Evolutionary conservation across 805 yeast species (phyloP).

Genomic region (Kuraishia floccosa): DNA sequence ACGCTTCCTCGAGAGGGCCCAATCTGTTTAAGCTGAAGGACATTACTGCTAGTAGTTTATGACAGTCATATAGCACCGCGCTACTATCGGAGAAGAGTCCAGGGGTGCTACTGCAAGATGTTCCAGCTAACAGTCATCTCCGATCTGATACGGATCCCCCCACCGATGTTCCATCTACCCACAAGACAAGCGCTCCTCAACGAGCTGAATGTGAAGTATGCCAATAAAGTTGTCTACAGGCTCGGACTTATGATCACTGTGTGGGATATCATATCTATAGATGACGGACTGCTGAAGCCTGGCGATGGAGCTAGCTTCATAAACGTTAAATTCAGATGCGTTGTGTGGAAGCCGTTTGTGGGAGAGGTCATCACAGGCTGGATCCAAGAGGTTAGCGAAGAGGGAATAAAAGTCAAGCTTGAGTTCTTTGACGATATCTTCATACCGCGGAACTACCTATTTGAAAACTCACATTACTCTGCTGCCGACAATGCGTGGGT

Average conservation of each 20-base stretch:
- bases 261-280: conserved; percentile 73
- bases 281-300: conserved; percentile 83
- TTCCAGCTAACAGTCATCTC: conserved; percentile 72
- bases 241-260: conserved; percentile 77
- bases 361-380: conserved; percentile 92
- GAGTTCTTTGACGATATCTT: conserved; percentile 89
- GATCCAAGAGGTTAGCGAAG: conserved; percentile 79
- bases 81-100: too few species aligned
- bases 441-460: conserved; percentile 73
- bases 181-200: conserved; percentile 63
- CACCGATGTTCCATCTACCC: conserved; percentile 68
- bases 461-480: conserved; percentile 36
- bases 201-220: conserved; percentile 74
- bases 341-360: conserved; percentile 87
- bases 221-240: conserved; percentile 76
- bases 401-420: conserved; percentile 77
- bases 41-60: too few species aligned
- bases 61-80: too few species aligned
- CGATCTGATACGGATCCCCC: conserved; percentile 83
- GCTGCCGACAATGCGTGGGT: conserved; percentile 89
- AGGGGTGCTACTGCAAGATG: too few species aligned
- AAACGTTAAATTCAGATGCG: conserved; percentile 59
- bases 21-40: too few species aligned
- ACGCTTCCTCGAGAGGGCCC: too few species aligned
- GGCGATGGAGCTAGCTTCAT: conserved; percentile 90